phyloP scores from a whole-genome alignment of 2,329 filamentous ascomycete genomes.

The Colletotrichum musae region DNA sequence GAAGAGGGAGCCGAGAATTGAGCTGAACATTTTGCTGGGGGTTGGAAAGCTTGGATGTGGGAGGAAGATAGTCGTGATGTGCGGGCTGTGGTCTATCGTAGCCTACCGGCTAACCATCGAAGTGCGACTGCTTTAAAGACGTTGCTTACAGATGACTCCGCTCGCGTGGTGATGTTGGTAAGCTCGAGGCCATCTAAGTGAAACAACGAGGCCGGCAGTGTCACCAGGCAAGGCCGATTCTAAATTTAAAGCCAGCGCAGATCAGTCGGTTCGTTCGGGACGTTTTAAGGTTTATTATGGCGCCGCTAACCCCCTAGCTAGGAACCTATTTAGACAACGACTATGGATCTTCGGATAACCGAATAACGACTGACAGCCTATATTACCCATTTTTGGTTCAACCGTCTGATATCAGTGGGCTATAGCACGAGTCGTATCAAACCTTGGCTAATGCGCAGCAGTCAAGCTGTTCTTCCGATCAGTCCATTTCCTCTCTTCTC shows the following conservation, averaged over 20 bases:
- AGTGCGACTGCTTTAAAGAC: neutral
- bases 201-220: neutral
- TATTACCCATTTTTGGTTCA: neutral
- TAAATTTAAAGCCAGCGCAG: slow-evolving; percentile 1
- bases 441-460: neutral
- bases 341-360: neutral
- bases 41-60: neutral
- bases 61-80: neutral
- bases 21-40: neutral
- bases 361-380: neutral
- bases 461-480: too few species aligned
- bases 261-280: slow-evolving; percentile 16
- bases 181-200: neutral
- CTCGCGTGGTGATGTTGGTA: neutral
- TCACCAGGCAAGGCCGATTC: neutral
- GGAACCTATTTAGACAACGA: neutral
- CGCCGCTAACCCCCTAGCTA: slow-evolving; percentile 5
- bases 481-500: too few species aligned
- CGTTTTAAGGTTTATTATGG: neutral
- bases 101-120: neutral
- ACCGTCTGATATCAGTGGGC: neutral
- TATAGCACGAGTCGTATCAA: neutral
- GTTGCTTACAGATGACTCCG: neutral
- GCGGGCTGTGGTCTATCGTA: neutral
- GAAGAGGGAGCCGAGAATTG: neutral